Evolutionary conservation across 495 filamentous ascomycete genomes (phyloP).

Genomic region (Penicillium simplicissimum): DNA sequence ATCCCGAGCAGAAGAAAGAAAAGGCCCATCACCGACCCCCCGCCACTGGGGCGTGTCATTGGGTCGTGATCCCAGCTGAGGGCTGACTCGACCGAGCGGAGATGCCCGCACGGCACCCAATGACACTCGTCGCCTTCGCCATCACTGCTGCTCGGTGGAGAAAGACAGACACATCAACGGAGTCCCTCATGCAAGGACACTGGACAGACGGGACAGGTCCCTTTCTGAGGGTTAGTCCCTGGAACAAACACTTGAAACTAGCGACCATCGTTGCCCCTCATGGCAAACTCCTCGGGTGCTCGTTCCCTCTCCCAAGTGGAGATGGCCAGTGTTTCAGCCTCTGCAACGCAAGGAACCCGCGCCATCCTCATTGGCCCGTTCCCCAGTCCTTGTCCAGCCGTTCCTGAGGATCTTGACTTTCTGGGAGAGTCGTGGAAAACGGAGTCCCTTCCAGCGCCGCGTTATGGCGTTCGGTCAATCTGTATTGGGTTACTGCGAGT

Average conservation of each 20-base stretch:
- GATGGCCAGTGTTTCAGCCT: slow-evolving; percentile 13
- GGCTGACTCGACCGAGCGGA: background rate
- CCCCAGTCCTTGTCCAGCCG: background rate
- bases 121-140: background rate
- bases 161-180: no score
- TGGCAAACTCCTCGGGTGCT: background rate
- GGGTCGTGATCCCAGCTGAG: slow-evolving; percentile 5
- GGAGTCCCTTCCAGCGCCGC: background rate
- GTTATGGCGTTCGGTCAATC: background rate
- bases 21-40: background rate
- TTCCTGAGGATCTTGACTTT: slow-evolving; percentile 3
- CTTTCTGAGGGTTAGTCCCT: background rate
- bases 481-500: background rate
- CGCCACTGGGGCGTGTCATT: background rate
- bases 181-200: slow-evolving; percentile 1
- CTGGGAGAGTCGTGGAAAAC: background rate
- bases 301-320: background rate
- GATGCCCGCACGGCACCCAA: slow-evolving; percentile 1
- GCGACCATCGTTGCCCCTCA: slow-evolving; percentile 9
- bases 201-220: background rate
- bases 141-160: background rate
- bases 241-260: slow-evolving; percentile 12
- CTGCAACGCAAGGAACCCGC: slow-evolving; percentile 14
- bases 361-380: slow-evolving; percentile 4
- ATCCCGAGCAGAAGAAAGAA: background rate